Percentiles rank a stretch among this genome's conserved stretches.
These are phyloP conservation scores for Turritis glabra DNA, from an alignment of 345 rosid species.

Conservation along the genomic window DNA sequence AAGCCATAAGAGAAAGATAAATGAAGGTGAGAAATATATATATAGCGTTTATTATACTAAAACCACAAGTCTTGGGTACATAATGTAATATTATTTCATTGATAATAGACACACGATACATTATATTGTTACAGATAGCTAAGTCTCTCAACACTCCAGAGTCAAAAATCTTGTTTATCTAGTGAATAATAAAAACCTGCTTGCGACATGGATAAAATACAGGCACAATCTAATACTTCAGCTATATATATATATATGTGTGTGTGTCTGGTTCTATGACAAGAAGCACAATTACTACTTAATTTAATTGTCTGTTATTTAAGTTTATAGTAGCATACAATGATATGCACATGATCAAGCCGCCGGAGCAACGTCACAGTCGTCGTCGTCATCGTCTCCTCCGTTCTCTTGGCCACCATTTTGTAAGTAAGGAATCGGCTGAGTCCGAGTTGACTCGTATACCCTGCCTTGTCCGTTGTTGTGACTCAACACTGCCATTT, in stretches of 20 bases:
- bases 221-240: slow-evolving; percentile 13
- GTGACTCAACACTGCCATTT: slow-evolving; percentile 36
- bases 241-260: not conserved
- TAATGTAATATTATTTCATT: slow-evolving; percentile 15
- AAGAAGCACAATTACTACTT: slow-evolving; percentile 15
- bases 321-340: slow-evolving; percentile 27
- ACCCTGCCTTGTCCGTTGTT: slow-evolving; percentile 30
- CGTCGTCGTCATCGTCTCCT: slow-evolving; percentile 45
- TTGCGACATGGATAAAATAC: slow-evolving; percentile 18
- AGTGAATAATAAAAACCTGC: slow-evolving; percentile 5
- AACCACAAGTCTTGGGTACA: not conserved
- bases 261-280: slow-evolving; percentile 13
- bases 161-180: slow-evolving; percentile 30
- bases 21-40: not conserved
- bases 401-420: slow-evolving; percentile 30
- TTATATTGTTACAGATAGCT: slow-evolving; percentile 19
- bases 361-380: slow-evolving; percentile 40
- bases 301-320: slow-evolving; percentile 3
- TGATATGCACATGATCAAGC: slow-evolving; percentile 32
- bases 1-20: not conserved
- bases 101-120: slow-evolving; percentile 16
- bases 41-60: not conserved
- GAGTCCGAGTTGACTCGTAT: slow-evolving; percentile 28
- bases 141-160: slow-evolving; percentile 31
- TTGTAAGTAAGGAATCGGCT: slow-evolving; percentile 18